Evolutionary conservation across 2,329 filamentous ascomycete species (phyloP).

Genomic region (Cladobotryum protrusum): DNA sequence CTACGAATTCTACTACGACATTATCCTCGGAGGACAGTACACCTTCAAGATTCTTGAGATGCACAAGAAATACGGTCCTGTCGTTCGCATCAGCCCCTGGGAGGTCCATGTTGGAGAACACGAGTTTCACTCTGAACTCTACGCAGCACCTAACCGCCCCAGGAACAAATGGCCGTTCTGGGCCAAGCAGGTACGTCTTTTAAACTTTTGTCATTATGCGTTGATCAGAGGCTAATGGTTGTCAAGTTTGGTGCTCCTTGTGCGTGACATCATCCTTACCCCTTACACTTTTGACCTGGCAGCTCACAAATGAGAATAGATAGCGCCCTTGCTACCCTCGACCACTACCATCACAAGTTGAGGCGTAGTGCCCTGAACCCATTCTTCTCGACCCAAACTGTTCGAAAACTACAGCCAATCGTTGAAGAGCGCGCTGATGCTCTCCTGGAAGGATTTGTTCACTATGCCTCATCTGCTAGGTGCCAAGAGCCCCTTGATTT

Average conservation of each 20-base stretch:
- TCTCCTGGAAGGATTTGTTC: constrained; percentile 25
- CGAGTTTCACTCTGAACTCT: constrained; percentile 35
- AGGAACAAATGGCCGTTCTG: constrained; percentile 31
- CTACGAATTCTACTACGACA: constrained; percentile 40
- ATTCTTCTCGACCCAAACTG: constrained; percentile 32
- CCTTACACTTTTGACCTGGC: not conserved
- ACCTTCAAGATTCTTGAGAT: constrained; percentile 35
- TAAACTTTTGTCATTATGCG: too few species aligned
- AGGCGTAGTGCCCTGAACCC: constrained; percentile 30
- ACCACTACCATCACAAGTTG: constrained; percentile 28
- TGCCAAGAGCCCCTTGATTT: constrained; percentile 26
- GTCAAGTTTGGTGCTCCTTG: constrained; percentile 28
- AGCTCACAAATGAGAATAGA: constrained; percentile 17
- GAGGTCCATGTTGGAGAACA: constrained; percentile 34
- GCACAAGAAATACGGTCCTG: constrained; percentile 36
- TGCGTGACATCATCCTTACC: constrained; percentile 15
- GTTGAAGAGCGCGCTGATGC: constrained; percentile 31
- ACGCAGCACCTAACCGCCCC: constrained; percentile 24
- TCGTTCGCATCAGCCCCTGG: constrained; percentile 34
- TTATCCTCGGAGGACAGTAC: constrained; percentile 35
- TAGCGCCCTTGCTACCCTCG: constrained; percentile 28
- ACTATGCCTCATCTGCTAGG: constrained; percentile 20
- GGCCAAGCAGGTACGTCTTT: constrained; percentile 26
- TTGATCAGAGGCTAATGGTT: not conserved
- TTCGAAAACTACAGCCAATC: constrained; percentile 32